Conservation (phyloP, 805 yeast genomes). For the Komagataella populi region DNA sequence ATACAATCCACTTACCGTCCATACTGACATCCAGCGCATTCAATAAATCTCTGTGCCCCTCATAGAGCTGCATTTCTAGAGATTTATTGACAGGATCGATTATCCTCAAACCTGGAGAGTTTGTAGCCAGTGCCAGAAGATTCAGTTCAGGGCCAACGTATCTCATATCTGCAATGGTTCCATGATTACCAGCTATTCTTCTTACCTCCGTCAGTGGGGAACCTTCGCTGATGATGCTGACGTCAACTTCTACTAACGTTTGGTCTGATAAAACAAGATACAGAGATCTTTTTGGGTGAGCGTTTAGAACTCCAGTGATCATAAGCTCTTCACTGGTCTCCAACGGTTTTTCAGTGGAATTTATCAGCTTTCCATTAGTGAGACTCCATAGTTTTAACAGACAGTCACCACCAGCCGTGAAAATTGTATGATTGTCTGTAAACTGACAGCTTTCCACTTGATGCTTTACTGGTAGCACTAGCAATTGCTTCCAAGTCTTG, state of each 20-base stretch:
- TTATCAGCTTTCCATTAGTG: slow-evolving; percentile 30
- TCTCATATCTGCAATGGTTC: slow-evolving; percentile 83
- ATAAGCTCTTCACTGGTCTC: slow-evolving; percentile 61
- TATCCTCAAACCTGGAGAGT: slow-evolving; percentile 77
- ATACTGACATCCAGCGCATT: slow-evolving; percentile 64
- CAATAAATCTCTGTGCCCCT: slow-evolving; percentile 79
- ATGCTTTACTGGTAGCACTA: slow-evolving; percentile 62
- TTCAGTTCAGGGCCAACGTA: slow-evolving; percentile 52
- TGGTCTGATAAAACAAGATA: slow-evolving; percentile 71
- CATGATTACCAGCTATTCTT: slow-evolving; percentile 84
- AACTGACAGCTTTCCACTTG: slow-evolving; percentile 65
- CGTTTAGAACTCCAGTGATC: slow-evolving; percentile 38
- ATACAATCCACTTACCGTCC: slow-evolving; percentile 83
- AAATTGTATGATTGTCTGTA: slow-evolving; percentile 22
- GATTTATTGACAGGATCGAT: slow-evolving; percentile 46
- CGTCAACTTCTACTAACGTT: slow-evolving; percentile 41
- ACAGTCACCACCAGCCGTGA: slow-evolving; percentile 71
- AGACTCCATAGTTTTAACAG: slow-evolving; percentile 54
- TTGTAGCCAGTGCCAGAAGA: slow-evolving; percentile 77
- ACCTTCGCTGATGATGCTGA: slow-evolving; percentile 15
- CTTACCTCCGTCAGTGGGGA: slow-evolving; percentile 28
- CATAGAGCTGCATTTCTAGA: slow-evolving; percentile 48
- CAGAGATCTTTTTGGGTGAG: slow-evolving; percentile 20
- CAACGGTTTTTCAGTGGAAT: slow-evolving; percentile 31
- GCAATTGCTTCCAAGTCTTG: slow-evolving; percentile 36